Evolutionary conservation across 2,329 filamentous ascomycete genomes (phyloP).

Genomic region (Aaosphaeria arxii): DNA sequence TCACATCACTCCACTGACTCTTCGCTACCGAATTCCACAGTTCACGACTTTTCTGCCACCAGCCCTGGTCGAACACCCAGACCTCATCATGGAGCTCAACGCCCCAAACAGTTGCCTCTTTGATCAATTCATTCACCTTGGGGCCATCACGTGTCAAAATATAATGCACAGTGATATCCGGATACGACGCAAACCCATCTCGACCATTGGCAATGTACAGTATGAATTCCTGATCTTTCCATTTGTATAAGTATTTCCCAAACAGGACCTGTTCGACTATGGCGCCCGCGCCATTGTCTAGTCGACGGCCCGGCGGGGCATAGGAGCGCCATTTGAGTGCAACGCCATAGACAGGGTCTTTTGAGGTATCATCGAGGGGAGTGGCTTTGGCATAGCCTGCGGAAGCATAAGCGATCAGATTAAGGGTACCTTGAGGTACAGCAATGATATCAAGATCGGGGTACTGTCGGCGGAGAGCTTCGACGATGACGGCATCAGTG

Average conservation of each 20-base stretch:
- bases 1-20: conserved; percentile 63
- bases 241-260: conserved; percentile 46
- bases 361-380: conserved; percentile 40
- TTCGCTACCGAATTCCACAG: conserved; percentile 52
- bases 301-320: conserved; percentile 36
- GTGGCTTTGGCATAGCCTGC: conserved; percentile 41
- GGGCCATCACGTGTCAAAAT: conserved; percentile 38
- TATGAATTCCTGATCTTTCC: conserved; percentile 43
- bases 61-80: conserved; percentile 63
- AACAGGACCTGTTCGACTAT: conserved; percentile 40
- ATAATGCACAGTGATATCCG: conserved; percentile 39
- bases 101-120: conserved; percentile 55
- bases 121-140: conserved; percentile 51
- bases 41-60: conserved; percentile 61
- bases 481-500: conserved; percentile 43
- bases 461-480: conserved; percentile 46
- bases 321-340: conserved; percentile 38
- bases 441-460: conserved; percentile 44
- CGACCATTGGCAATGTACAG: conserved; percentile 42
- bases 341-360: conserved; percentile 32
- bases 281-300: conserved; percentile 34
- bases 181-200: conserved; percentile 36
- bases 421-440: conserved; percentile 28
- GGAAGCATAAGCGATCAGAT: conserved; percentile 42
- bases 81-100: conserved; percentile 61